Base-by-base conservation (phyloP, 192 early-diverging fungal genomes). In the Allomyces macrogynus region DNA sequence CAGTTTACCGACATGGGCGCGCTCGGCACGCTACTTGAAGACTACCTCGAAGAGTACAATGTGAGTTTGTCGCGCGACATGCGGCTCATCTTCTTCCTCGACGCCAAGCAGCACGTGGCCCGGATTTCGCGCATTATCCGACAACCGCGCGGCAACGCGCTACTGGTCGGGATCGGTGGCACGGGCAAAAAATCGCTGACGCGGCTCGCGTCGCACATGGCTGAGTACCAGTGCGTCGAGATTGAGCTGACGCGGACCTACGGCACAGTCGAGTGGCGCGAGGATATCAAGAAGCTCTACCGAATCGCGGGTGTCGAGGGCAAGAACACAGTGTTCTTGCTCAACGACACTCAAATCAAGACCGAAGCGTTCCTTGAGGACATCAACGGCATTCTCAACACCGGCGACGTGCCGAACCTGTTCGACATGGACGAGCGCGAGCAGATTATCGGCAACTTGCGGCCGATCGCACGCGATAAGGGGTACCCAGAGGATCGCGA, bases 131-230 rank as follows among this genome's bases (percentile, higher is more conserved):
- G 97, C 60, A 94, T 98, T 9, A 92, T 98, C 73, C 80, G 94
- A 24, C 97, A 99, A 72, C 84, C 86, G 69, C 95, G 97, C 81
- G 97, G 97, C 63, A 94, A 99, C 73, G 80, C 96, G 72, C 78
- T 99, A 67, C 76, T 99, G 54, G 98, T 99, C 67, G 97, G 97
- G 67, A 89, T 95, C 8, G 92, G 90, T 78, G 97, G 97, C 61
- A 80, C 84, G 44, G 97, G 97, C 69, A 99, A 99, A 77, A 97
- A 95, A 0, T 97, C 95, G 3, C 71, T 99, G 66, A 88, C 97
- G 10, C 85, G 97, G 7, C 98, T 99, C 68, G 95, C 94, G n/a
- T 93, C 93, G 0, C 98, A 95, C 95, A 91, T 99, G 92, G 97
- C 98, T 71, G 95, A 94, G 40, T 74, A 97, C 32, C 78, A 81